Conservation (phyloP, 495 filamentous ascomycete species). For the Corynascus novoguineensis region DNA sequence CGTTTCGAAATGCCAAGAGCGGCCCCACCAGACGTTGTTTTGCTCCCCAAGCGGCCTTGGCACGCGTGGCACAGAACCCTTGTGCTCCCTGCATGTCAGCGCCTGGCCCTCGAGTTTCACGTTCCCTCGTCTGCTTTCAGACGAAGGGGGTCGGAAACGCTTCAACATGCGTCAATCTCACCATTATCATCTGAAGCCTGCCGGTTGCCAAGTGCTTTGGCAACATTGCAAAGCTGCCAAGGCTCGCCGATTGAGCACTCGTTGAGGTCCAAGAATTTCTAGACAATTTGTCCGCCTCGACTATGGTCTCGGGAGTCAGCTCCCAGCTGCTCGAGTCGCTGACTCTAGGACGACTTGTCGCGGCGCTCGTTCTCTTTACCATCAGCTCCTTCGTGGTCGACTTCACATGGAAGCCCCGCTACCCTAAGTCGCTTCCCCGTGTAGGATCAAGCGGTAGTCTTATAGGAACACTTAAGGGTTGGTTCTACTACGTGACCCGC, state of each 20-base stretch:
- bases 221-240: no score
- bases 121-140: background rate
- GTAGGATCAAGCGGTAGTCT: slow-evolving; percentile 29
- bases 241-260: background rate
- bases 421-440: slow-evolving; percentile 29
- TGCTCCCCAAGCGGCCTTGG: no score
- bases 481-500: slow-evolving; percentile 26
- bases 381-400: slow-evolving; percentile 32
- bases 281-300: background rate
- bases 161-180: background rate
- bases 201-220: background rate
- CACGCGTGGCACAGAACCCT: background rate
- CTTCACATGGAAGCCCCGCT: slow-evolving; percentile 29
- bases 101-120: slow-evolving; percentile 3
- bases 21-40: no score
- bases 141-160: background rate
- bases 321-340: slow-evolving; percentile 27
- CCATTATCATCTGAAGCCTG: background rate
- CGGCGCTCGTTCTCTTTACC: slow-evolving; percentile 21
- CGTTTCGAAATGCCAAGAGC: no score
- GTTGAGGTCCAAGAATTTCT: background rate
- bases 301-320: slow-evolving; percentile 23
- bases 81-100: slow-evolving; percentile 2
- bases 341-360: slow-evolving; percentile 22
- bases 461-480: slow-evolving; percentile 28